Evolutionary conservation across 108 stramenopile genomes (phyloP).

Genomic region (Conticribra weissflogii): DNA sequence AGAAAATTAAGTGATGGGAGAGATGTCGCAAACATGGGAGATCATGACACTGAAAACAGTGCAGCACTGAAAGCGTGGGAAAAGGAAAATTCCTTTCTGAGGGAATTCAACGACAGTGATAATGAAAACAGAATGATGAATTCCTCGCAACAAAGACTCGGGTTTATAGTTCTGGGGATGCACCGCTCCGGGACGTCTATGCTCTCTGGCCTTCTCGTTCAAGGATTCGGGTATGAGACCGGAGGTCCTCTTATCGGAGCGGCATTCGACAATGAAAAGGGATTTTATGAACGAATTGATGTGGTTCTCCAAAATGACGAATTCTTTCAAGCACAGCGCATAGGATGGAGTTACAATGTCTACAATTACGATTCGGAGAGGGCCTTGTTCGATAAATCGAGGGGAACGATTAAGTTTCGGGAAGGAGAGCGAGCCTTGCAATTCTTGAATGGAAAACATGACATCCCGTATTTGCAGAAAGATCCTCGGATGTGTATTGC

Average conservation of each 20-base stretch:
- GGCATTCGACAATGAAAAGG: slow-evolving; percentile 86
- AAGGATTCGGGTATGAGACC: slow-evolving; percentile 72
- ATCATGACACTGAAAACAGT: slow-evolving; percentile 21
- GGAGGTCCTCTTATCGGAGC: slow-evolving; percentile 68
- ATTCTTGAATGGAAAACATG: slow-evolving; percentile 69
- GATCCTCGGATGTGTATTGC: slow-evolving; percentile 94
- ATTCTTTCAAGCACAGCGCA: slow-evolving; percentile 71
- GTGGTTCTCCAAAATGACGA: slow-evolving; percentile 90
- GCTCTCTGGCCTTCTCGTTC: slow-evolving; percentile 72
- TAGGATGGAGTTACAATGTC: slow-evolving; percentile 77
- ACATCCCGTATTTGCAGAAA: slow-evolving; percentile 87
- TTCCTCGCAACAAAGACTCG: slow-evolving; percentile 39
- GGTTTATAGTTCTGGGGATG: slow-evolving; percentile 89
- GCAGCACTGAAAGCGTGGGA: slow-evolving; percentile 32
- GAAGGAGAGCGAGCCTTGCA: slow-evolving; percentile 60
- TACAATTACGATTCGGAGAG: slow-evolving; percentile 64
- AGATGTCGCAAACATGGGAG: neutral
- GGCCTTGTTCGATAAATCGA: slow-evolving; percentile 59
- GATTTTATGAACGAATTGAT: slow-evolving; percentile 87
- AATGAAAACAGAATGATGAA: no score
- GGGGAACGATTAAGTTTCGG: slow-evolving; percentile 59
- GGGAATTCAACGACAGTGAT: neutral
- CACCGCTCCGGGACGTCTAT: slow-evolving; percentile 83
- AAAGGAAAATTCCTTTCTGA: neutral
- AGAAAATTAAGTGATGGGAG: slow-evolving; percentile 1